Base-by-base conservation (phyloP, 257 asterid species). In the Solanum appendiculatum region DNA sequence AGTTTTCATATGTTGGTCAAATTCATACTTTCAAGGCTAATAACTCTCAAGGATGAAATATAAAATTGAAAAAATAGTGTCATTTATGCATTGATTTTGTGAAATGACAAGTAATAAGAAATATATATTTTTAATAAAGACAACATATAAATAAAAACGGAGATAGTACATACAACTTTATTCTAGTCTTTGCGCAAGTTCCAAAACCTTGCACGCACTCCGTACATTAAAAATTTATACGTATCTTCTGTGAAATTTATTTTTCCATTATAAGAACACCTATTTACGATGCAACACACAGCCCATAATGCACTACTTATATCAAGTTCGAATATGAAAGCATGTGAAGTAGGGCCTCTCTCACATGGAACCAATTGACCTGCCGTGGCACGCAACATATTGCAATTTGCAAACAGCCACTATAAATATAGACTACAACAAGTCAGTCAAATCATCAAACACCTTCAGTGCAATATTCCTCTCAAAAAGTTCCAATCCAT, bases 341-440 rank as follows among this genome's bases (percentile, higher is more conserved):
- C 91, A 89, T 87, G 91, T 89, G 89, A 89, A n/a, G 66, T 23
- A 70, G 90, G 87, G 18, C 85, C 84, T 20, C 3, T 25, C 3
- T 44, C 63, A 78, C 84, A 44, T 78, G 60, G 21, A 36, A 25
- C 87, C 90, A 39, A n/a, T 40, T 6, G 63, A 78, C 25, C 8
- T 44, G 25, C 37, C 37, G 37, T 42, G 77, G 48, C 63, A 29
- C 74, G 34, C 37, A 58, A 15, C 58, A 42, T 25, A 13, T 7
- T 36, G 39, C n/a, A 44, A 44, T 23, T 8, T 37, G 40, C n/a
- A 27, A 27, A 25, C 84, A 8, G 29, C 23, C 54, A 20, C 84
- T 89, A 89, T 60, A 89, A 60, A 86, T 20, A 81, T 29, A 40
- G 60, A 54, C n/a, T 54, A 54, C 0, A 54, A 18, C n/a, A 54